phyloP scores from a whole-genome alignment of 306 rosid species.

The Parietaria judaica region DNA sequence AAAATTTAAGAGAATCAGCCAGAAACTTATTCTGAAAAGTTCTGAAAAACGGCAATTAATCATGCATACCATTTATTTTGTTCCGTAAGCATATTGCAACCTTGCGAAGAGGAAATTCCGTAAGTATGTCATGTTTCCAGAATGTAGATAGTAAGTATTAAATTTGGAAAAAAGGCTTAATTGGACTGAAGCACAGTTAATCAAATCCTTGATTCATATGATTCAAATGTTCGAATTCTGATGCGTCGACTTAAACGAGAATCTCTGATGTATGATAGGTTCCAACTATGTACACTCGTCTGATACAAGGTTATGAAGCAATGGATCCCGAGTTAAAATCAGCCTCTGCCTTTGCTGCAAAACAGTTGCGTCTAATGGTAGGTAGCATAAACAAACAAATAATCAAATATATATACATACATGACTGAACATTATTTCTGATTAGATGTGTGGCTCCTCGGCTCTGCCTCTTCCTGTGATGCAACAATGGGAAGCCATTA shows the following conservation, averaged over 20 bases:
- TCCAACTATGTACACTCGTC: slow-evolving; percentile 78
- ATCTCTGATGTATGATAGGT: slow-evolving; percentile 44
- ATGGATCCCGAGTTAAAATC: slow-evolving; percentile 71
- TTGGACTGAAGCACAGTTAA: not conserved
- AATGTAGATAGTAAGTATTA: not conserved
- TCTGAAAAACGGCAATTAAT: not conserved
- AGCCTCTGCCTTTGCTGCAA: slow-evolving; percentile 69
- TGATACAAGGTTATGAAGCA: slow-evolving; percentile 77
- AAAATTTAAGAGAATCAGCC: no score
- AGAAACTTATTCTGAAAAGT: no score
- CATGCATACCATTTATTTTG: not conserved
- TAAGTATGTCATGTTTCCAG: slow-evolving; percentile 2
- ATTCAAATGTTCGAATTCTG: slow-evolving; percentile 1
- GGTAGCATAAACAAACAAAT: slow-evolving; percentile 10
- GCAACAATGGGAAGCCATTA: slow-evolving; percentile 80
- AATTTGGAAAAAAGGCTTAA: not conserved
- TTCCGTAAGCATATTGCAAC: not conserved
- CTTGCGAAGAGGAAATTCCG: not conserved
- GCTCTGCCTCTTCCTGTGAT: slow-evolving; percentile 89
- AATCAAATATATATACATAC: no score
- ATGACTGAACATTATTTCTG: not conserved
- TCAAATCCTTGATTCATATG: not conserved
- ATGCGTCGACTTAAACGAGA: not conserved
- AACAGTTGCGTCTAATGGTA: slow-evolving; percentile 93
- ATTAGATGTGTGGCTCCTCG: slow-evolving; percentile 96